Evolutionary conservation across 176 grass and related monocot species (phyloP).

Genomic region (Aegilops speltoides): DNA sequence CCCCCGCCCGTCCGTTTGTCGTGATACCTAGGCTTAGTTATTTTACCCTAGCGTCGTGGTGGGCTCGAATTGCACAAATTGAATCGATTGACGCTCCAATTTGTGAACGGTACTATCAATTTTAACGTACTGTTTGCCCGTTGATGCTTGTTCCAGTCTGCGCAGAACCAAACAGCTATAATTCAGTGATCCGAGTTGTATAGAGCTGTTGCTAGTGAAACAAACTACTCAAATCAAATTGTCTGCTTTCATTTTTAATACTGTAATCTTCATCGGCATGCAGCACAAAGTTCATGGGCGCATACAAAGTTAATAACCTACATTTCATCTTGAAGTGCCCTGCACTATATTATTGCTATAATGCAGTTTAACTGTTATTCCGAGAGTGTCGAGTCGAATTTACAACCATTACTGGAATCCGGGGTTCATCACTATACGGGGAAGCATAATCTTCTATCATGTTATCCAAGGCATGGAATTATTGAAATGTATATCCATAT

Average conservation of each 20-base stretch:
- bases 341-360: neutral
- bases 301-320: too few relatives aligned
- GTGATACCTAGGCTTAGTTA: neutral
- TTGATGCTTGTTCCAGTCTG: neutral
- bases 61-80: neutral
- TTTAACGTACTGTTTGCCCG: neutral
- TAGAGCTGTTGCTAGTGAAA: neutral
- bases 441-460: neutral
- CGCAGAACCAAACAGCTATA: neutral
- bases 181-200: neutral
- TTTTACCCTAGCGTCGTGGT: neutral
- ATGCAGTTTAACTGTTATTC: neutral
- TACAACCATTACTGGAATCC: neutral
- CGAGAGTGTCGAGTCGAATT: neutral
- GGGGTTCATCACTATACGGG: neutral
- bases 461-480: conserved; percentile 14
- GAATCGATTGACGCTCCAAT: neutral
- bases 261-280: neutral
- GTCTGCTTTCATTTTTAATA: neutral
- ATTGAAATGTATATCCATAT: neutral
- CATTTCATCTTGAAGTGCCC: neutral
- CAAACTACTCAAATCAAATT: neutral
- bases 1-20: neutral
- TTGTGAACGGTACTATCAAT: neutral
- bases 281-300: neutral